Percentiles rank a stretch among this genome's conserved stretches.
Evolutionary conservation across 2,329 filamentous ascomycete species (phyloP).

Genomic region (Alternaria viburni): DNA sequence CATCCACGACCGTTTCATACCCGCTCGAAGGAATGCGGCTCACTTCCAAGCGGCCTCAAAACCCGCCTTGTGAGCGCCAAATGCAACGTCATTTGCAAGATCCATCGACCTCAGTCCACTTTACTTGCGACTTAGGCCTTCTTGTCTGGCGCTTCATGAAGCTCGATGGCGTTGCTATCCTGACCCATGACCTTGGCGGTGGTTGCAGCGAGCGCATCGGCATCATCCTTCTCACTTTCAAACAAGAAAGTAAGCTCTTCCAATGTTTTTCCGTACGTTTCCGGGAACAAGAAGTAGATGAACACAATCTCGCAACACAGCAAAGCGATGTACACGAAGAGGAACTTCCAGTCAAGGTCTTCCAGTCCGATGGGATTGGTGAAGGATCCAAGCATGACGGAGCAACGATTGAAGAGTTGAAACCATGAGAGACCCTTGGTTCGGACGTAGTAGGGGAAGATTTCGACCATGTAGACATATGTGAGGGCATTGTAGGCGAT

Average conservation of each 20-base stretch:
- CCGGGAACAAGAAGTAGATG: constrained; percentile 46
- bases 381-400: constrained; percentile 66
- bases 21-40: not conserved
- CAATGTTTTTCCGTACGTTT: constrained; percentile 42
- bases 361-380: constrained; percentile 69
- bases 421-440: constrained; percentile 61
- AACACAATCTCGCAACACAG: constrained; percentile 43
- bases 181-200: constrained; percentile 29
- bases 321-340: constrained; percentile 62
- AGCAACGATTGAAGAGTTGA: constrained; percentile 67
- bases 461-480: constrained; percentile 61
- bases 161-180: constrained; percentile 25
- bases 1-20: not conserved
- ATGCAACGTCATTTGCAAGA: constrained; percentile 7
- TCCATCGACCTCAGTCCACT: not conserved
- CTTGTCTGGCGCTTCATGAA: constrained; percentile 35
- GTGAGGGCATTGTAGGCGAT: constrained; percentile 65
- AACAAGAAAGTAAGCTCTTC: constrained; percentile 46
- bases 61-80: constrained; percentile 9
- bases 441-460: constrained; percentile 58
- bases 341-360: constrained; percentile 66
- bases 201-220: constrained; percentile 24
- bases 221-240: constrained; percentile 34
- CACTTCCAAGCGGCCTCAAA: not conserved
- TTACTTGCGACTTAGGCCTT: constrained; percentile 17